Base-by-base conservation (phyloP, 805 yeast genomes). In the Wickerhamiella lipophila region DNA sequence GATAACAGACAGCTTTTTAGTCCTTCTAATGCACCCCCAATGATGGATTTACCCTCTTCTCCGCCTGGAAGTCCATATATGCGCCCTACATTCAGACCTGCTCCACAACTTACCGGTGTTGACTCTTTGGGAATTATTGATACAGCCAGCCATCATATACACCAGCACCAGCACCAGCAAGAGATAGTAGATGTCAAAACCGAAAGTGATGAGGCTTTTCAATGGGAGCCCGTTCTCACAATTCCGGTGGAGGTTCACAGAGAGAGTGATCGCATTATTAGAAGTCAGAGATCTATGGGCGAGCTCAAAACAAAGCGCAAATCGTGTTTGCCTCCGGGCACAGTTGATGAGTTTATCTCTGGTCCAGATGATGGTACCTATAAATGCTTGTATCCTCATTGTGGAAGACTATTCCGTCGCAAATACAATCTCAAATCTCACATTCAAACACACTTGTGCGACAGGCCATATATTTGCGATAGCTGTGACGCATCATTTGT, bases 391-490 rank as follows among this genome's bases (percentile, higher is more conserved):
- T 89, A 71, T 64, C 75, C 81, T 13, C 72, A 72, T 49, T 92
- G 99, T 66, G 82, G 83, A 8, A 87, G 92, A 65, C 68, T 74
- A 49, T 89, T 92, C 65, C 78, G 87, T 6, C 73, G 98, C 60
- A 72, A 95, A 42, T 94, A 94, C 65, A 92, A 92, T 59, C 85
- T 86, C 11, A 71, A 97, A 53, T 85, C 96, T 0, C 99, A 92
- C 64, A 88, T 92, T 50, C 98, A 92, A 63, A 92, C 98, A 0
- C 99, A 92, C 69, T 67, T 92, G 45, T 80, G 89, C 62, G 98
- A 94, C 63, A 71, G 96, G 54, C 99, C 99, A 1, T 89, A 85
- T 65, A 68, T 73, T 0, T 92, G 99, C 67, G 71, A 69, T 35
- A 56, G 53, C 40, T 92, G 99, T 64, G 74, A 76, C 3, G 84